A percentile compares a stretch with the other conserved stretches of the same genome.
Evolutionary conservation across 371 early-diverging fungal genomes (phyloP).

Genomic region (Blakeslea trispora): DNA sequence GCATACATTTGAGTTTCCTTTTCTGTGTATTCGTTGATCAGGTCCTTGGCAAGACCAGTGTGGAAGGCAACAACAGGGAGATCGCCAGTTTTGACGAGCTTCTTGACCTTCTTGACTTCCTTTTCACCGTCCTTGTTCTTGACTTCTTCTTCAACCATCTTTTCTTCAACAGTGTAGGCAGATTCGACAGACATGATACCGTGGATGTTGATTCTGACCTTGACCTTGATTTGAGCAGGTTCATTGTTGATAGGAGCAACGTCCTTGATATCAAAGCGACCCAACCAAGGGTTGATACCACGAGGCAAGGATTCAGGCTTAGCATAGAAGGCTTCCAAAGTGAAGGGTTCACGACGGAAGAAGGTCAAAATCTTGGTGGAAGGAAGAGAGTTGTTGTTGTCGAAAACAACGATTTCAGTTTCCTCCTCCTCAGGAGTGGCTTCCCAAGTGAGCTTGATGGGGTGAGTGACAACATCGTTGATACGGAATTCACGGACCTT

Average conservation of each 20-base stretch:
- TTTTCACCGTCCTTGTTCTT: conserved; percentile 63
- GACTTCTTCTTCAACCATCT: conserved; percentile 70
- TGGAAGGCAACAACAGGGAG: conserved; percentile 72
- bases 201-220: conserved; percentile 86
- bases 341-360: conserved; percentile 75
- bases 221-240: conserved; percentile 86
- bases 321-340: conserved; percentile 78
- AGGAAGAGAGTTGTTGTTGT: conserved; percentile 74
- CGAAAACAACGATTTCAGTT: conserved; percentile 73
- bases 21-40: conserved; percentile 68
- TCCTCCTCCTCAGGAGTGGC: conserved; percentile 70
- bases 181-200: conserved; percentile 82
- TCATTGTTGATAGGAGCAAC: conserved; percentile 52
- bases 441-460: conserved; percentile 72
- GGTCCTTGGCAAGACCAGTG: conserved; percentile 56
- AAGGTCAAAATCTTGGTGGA: conserved; percentile 89
- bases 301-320: conserved; percentile 69
- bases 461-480: conserved; percentile 79
- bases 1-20: conserved; percentile 86
- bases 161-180: conserved; percentile 91
- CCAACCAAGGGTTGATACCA: conserved; percentile 75
- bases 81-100: conserved; percentile 87
- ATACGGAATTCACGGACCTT: conserved; percentile 95
- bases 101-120: conserved; percentile 77
- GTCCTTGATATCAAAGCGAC: conserved; percentile 66